These are phyloP conservation scores for Neurospora tetrasperma DNA, from an alignment of 495 filamentous ascomycete genomes.

Conservation along the genomic window DNA sequence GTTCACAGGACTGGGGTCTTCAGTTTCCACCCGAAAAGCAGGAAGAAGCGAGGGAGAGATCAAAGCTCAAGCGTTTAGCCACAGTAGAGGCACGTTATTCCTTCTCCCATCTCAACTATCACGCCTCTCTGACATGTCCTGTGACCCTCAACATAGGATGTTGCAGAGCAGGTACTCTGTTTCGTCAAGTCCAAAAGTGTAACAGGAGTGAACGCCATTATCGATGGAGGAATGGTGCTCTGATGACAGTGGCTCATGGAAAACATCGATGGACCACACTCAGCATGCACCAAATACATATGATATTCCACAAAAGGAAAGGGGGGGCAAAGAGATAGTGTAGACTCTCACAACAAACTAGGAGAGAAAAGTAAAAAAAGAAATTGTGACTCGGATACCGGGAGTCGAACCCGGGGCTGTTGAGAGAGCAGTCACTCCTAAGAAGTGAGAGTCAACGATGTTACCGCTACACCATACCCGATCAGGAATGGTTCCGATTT, in stretches of 20 bases:
- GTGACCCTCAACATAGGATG: conserved; percentile 21
- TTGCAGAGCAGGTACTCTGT: conserved; percentile 35
- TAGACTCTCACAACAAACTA: background rate
- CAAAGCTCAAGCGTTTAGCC: conserved; percentile 41
- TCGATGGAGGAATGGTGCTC: conserved; percentile 32
- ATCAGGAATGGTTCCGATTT: background rate
- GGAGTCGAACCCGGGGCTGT: background rate
- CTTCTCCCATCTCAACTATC: background rate
- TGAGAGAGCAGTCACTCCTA: no score
- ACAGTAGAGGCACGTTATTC: conserved; percentile 35
- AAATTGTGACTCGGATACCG: background rate
- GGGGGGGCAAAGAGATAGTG: background rate
- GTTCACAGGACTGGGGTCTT: conserved; percentile 41
- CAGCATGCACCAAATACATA: background rate
- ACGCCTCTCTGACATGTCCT: background rate
- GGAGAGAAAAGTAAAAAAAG: background rate
- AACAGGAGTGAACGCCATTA: conserved; percentile 35
- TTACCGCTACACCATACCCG: background rate
- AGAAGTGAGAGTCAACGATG: no score
- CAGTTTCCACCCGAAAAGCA: conserved; percentile 37
- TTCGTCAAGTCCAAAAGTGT: conserved; percentile 31
- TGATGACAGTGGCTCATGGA: background rate
- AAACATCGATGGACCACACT: background rate
- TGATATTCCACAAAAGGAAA: background rate
- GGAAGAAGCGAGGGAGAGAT: conserved; percentile 31